A percentile compares a stretch with the other conserved stretches of the same genome.
Conservation (phyloP, 2,329 filamentous ascomycete genomes). For the Penicillium hordei region DNA sequence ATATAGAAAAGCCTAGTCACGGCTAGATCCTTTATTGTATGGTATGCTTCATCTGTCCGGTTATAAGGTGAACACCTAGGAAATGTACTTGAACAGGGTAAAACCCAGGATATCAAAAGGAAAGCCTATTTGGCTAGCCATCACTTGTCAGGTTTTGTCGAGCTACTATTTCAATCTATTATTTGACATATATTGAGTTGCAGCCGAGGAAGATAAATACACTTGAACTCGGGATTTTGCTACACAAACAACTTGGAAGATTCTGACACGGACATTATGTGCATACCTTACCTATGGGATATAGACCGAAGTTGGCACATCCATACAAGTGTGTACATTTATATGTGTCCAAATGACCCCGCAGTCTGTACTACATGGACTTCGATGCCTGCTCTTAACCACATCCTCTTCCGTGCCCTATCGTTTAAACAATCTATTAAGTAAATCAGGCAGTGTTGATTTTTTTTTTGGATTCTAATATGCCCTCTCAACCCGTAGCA, state of each 20-base stretch:
- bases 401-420: neutral
- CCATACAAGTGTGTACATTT: neutral
- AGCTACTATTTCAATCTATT: neutral
- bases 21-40: neutral
- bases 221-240: neutral
- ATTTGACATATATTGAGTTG: neutral
- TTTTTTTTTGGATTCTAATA: neutral
- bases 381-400: neutral
- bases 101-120: neutral
- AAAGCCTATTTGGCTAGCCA: neutral
- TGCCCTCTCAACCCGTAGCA: slow-evolving; percentile 10
- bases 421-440: neutral
- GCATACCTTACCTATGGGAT: neutral
- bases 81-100: neutral
- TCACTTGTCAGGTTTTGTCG: neutral
- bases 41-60: neutral
- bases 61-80: neutral
- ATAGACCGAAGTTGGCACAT: neutral
- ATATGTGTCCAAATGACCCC: neutral
- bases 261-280: neutral
- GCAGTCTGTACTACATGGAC: neutral
- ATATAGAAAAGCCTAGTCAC: neutral
- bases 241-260: neutral
- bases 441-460: neutral
- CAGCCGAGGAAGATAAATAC: neutral